A percentile compares a stretch with the other conserved stretches of the same genome.
These are phyloP conservation scores for Paramecium sonneborni DNA, from an alignment of 73 alveolate genomes.

Conservation along the genomic window DNA sequence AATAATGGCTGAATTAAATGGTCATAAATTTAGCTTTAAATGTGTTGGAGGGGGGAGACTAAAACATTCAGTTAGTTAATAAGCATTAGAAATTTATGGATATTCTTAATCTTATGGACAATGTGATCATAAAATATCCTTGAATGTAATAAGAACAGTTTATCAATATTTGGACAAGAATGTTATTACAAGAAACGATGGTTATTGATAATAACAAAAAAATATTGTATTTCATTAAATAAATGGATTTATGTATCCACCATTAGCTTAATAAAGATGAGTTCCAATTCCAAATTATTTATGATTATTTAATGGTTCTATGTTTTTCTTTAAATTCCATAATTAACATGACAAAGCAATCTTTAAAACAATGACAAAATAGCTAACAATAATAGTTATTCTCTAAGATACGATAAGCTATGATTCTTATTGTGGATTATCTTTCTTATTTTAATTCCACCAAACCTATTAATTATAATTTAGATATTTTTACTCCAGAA, in stretches of 20 bases:
- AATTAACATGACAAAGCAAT: neutral
- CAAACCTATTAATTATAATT: neutral
- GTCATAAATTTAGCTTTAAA: neutral
- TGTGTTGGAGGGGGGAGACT: constrained; percentile 56
- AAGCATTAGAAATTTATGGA: neutral
- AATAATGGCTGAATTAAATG: neutral
- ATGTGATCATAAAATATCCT: neutral
- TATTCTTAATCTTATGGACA: constrained; percentile 44
- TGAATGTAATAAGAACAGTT: neutral
- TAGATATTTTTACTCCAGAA: neutral
- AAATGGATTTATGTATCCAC: constrained; percentile 17
- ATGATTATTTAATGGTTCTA: constrained; percentile 11
- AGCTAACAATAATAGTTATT: neutral
- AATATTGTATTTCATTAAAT: neutral
- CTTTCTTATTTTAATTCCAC: neutral
- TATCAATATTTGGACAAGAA: neutral
- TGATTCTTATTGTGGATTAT: neutral
- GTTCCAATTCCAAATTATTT: constrained; percentile 42
- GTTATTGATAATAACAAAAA: constrained; percentile 43
- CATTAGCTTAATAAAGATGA: neutral
- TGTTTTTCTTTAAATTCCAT: neutral
- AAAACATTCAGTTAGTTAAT: neutral
- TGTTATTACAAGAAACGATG: constrained; percentile 33
- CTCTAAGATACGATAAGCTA: neutral
- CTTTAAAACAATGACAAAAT: neutral